Conservation (phyloP, 2,329 filamentous ascomycete genomes). For the Beauveria rudraprayagi region DNA sequence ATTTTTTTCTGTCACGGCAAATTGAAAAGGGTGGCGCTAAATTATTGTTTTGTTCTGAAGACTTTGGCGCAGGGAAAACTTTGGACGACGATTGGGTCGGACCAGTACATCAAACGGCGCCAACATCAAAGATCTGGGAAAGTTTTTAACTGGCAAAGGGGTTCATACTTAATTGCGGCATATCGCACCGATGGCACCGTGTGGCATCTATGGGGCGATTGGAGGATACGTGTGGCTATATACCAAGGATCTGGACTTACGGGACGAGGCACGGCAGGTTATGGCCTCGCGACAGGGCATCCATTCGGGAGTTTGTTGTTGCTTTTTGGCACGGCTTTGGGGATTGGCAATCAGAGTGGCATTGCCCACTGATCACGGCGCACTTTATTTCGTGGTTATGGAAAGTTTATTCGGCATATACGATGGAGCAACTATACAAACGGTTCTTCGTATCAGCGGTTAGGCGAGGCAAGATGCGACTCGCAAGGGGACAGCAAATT, state of each 20-base stretch:
- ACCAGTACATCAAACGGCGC: slow-evolving; percentile 4
- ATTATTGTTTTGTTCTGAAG: background rate
- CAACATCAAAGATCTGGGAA: background rate
- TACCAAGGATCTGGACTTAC: slow-evolving; percentile 8
- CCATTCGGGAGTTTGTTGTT: slow-evolving; percentile 10
- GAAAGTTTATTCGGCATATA: slow-evolving; percentile 7
- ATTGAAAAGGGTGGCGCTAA: background rate
- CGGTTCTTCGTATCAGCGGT: slow-evolving; percentile 7
- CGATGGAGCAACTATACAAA: slow-evolving; percentile 5
- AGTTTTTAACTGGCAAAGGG: slow-evolving; percentile 1
- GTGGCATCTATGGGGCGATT: slow-evolving; percentile 4
- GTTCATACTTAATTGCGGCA: slow-evolving; percentile 4
- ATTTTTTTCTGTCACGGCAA: slow-evolving; percentile 10
- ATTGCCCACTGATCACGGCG: slow-evolving; percentile 4
- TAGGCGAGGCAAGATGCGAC: background rate
- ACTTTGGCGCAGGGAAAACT: slow-evolving; percentile 5
- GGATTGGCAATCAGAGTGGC: slow-evolving; percentile 1
- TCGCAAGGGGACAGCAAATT: background rate
- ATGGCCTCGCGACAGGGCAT: slow-evolving; percentile 5
- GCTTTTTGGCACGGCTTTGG: slow-evolving; percentile 8
- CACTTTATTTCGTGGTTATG: slow-evolving; percentile 5
- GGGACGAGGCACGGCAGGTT: slow-evolving; percentile 3
- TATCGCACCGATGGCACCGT: slow-evolving; percentile 2
- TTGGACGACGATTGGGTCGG: background rate
- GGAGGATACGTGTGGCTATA: slow-evolving; percentile 4